Evolutionary conservation across 1,139 yeast species (phyloP).

Genomic region (Pneumocystis canis): DNA sequence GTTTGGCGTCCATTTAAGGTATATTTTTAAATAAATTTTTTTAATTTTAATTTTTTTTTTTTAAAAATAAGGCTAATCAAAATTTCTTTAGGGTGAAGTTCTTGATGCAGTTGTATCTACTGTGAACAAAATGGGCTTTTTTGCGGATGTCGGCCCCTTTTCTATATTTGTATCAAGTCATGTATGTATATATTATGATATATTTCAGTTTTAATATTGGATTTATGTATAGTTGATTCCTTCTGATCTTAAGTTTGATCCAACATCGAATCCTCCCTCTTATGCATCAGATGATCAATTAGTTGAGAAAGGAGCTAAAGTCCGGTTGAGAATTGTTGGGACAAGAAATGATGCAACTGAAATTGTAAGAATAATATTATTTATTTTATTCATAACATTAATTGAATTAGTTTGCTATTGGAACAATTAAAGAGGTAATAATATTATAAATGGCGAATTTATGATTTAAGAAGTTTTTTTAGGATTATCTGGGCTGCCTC

Average conservation of each 20-base stretch:
- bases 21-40: constrained; percentile 1
- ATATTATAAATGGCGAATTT: constrained; percentile 30
- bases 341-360: constrained; percentile 95
- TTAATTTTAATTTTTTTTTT: not conserved
- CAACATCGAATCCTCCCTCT: constrained; percentile 97
- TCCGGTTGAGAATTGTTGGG: constrained; percentile 89
- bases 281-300: constrained; percentile 91
- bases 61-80: not conserved
- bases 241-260: constrained; percentile 82
- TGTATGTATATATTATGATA: constrained; percentile 19
- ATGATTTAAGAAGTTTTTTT: not conserved
- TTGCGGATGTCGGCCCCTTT: constrained; percentile 95
- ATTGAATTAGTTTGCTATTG: constrained; percentile 26
- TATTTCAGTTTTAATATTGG: not conserved
- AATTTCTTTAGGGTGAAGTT: constrained; percentile 57
- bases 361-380: constrained; percentile 33
- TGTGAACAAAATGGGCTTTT: constrained; percentile 91
- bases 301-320: constrained; percentile 84
- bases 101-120: constrained; percentile 93
- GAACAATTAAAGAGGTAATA: constrained; percentile 93
- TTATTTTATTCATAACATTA: not conserved
- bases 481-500: not conserved
- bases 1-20: constrained; percentile 93
- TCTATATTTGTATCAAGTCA: constrained; percentile 91
- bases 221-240: constrained; percentile 45